A percentile compares a stretch with the other conserved stretches of the same genome.
Evolutionary conservation across 805 yeast species (phyloP).

Genomic region (Candida ascalaphidarum): DNA sequence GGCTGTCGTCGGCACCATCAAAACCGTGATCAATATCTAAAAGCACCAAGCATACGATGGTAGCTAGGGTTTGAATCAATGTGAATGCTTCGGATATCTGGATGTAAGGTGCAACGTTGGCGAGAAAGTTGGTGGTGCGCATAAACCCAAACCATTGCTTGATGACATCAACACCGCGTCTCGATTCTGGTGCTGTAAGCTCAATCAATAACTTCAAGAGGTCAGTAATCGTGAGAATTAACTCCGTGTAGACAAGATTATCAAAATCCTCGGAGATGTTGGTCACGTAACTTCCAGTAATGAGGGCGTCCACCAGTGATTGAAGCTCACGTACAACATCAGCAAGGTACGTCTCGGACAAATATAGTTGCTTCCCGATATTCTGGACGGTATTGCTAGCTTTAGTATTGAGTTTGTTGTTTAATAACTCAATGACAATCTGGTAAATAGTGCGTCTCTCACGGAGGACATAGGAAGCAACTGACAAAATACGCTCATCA

Average conservation of each 20-base stretch:
- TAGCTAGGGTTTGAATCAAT: constrained; percentile 36
- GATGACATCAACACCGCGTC: constrained; percentile 24
- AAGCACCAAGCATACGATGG: constrained; percentile 42
- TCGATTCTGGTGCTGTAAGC: constrained; percentile 27
- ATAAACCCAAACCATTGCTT: constrained; percentile 50
- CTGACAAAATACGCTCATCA: constrained; percentile 21
- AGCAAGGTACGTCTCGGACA: constrained; percentile 20
- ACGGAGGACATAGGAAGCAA: constrained; percentile 31
- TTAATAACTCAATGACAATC: constrained; percentile 24
- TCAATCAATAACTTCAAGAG: constrained; percentile 31
- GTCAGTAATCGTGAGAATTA: constrained; percentile 21
- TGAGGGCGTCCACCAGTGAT: constrained; percentile 2
- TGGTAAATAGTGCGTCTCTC: constrained; percentile 47
- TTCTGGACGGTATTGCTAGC: constrained; percentile 21
- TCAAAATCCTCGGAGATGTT: constrained; percentile 11
- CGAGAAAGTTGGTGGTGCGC: constrained; percentile 18
- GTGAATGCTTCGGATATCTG: constrained; percentile 19
- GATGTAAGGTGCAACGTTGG: constrained; percentile 17
- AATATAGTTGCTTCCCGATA: constrained; percentile 29
- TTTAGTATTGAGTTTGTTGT: constrained; percentile 7
- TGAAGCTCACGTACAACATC: constrained; percentile 9
- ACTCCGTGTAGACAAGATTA: constrained; percentile 17
- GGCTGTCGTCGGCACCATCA: constrained; percentile 10
- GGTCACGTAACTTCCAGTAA: constrained; percentile 4
- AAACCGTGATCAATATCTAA: constrained; percentile 49